phyloP scores from a whole-genome alignment of 2,329 filamentous ascomycete genomes.

The Colletotrichum tropicale region DNA sequence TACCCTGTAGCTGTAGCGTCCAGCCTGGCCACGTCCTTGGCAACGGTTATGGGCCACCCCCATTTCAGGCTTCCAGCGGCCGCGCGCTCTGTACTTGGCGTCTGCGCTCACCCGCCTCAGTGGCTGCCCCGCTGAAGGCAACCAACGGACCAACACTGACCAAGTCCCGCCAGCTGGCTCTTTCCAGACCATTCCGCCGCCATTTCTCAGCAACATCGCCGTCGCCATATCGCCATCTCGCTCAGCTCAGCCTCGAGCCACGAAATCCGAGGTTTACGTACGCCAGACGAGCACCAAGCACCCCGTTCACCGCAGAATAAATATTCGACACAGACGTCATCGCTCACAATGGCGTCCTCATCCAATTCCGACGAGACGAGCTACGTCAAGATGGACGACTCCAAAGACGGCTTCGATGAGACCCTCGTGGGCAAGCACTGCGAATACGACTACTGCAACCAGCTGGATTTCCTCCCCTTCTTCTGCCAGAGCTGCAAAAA shows the following conservation, averaged over 20 bases:
- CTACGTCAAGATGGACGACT: constrained; percentile 71
- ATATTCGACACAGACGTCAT: not conserved
- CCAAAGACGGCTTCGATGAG: constrained; percentile 67
- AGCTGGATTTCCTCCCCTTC: constrained; percentile 96
- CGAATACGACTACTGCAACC: constrained; percentile 88
- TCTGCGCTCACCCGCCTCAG: not conserved
- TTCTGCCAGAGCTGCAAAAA: constrained; percentile 85
- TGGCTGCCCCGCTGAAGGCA: constrained; percentile 5
- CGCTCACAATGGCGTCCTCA: constrained; percentile 55
- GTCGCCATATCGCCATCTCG: not conserved
- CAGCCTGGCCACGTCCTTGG: not conserved
- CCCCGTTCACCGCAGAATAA: not conserved
- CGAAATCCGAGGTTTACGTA: not conserved
- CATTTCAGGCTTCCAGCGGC: constrained; percentile 5
- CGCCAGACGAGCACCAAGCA: not conserved
- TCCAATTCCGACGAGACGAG: constrained; percentile 53
- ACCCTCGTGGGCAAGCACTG: constrained; percentile 90
- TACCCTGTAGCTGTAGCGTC: not conserved
- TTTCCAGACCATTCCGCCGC: constrained; percentile 17
- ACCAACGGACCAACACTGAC: not conserved
- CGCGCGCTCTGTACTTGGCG: constrained; percentile 16
- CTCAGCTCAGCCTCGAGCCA: not conserved
- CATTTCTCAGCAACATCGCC: constrained; percentile 12
- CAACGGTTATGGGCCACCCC: not conserved
- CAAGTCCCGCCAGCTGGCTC: constrained; percentile 12